Conservation (phyloP, 306 rosid genomes). For the Rosa persica region DNA sequence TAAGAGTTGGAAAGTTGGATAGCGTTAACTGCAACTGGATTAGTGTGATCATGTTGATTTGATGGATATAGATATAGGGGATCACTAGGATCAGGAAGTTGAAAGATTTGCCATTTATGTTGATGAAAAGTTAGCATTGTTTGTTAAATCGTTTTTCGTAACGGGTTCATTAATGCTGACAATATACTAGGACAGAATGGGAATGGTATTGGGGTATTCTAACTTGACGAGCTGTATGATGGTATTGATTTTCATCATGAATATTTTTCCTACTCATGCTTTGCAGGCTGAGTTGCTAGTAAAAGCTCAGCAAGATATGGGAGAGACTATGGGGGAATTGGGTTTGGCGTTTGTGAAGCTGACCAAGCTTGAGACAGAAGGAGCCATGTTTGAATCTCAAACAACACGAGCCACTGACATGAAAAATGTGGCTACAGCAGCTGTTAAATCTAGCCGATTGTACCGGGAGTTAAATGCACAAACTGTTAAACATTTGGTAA, state of each 20-base stretch:
- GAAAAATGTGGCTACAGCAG: conserved; percentile 80
- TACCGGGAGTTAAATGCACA: conserved; percentile 78
- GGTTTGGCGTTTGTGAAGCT: conserved; percentile 75
- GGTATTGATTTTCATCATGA: conserved; percentile 8
- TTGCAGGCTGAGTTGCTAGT: conserved; percentile 83
- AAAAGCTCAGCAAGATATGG: conserved; percentile 87
- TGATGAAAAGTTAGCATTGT: neutral
- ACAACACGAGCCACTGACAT: conserved; percentile 67
- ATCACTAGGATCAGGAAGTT: neutral
- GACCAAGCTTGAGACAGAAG: conserved; percentile 84
- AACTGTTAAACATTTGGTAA: conserved; percentile 92
- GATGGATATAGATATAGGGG: no score
- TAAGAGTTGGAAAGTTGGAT: neutral
- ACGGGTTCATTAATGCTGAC: neutral
- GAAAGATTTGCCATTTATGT: neutral
- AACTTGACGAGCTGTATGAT: neutral
- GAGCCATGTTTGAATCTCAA: conserved; percentile 61
- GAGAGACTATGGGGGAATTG: conserved; percentile 84
- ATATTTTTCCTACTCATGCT: neutral
- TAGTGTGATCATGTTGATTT: neutral
- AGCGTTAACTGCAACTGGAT: neutral
- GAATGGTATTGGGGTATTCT: neutral
- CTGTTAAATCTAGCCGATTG: conserved; percentile 85
- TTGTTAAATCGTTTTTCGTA: neutral
- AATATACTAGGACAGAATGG: neutral